Conservation (phyloP, 306 rosid species). For the Luffa aegyptiaca region DNA sequence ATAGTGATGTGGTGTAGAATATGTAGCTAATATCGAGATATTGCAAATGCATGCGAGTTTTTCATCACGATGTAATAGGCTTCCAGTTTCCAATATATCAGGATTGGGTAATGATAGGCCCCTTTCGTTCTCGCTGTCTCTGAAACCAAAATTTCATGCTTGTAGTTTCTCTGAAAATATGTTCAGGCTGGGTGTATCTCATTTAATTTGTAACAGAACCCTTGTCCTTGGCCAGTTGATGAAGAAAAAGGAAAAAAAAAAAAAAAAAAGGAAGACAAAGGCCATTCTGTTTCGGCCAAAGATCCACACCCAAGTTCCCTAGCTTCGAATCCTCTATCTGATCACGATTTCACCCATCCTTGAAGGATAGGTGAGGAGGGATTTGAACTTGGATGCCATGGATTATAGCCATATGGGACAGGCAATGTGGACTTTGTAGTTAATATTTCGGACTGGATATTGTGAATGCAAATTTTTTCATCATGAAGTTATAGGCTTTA, state of each 20-base stretch:
- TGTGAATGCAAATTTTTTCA: background rate
- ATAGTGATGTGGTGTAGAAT: background rate
- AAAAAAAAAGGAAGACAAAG: background rate
- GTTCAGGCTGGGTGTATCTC: background rate
- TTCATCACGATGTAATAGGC: background rate
- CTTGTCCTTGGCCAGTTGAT: background rate
- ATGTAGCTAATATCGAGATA: background rate
- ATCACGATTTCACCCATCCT: background rate
- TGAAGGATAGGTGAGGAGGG: background rate
- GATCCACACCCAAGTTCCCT: background rate
- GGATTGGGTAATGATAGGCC: background rate
- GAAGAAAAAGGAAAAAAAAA: background rate
- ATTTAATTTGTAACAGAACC: background rate
- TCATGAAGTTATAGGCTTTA: background rate
- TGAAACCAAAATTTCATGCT: background rate
- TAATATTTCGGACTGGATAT: background rate
- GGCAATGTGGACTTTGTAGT: background rate
- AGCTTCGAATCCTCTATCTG: background rate
- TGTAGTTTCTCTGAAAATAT: background rate
- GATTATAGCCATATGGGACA: background rate
- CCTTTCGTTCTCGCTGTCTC: background rate
- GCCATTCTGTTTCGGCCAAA: background rate
- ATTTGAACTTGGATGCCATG: background rate
- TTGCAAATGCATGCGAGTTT: background rate
- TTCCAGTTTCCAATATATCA: background rate